Base-by-base conservation (phyloP, 345 rosid genomes). In the Kandelia obovata region DNA sequence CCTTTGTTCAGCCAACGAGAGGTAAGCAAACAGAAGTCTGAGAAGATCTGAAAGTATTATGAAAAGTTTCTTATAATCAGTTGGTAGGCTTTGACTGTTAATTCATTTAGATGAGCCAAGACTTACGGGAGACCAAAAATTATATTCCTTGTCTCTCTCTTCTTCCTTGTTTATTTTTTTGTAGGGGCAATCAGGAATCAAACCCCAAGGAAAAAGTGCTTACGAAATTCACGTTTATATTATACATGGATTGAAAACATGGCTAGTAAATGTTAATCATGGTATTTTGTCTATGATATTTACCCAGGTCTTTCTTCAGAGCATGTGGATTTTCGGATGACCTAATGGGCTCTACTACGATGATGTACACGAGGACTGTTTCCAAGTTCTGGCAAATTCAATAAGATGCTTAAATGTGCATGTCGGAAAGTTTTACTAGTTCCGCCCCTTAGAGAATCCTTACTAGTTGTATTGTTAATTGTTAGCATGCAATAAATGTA, bases 251-350 rank as follows among this genome's bases (percentile, higher is more conserved):
- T 55, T 39, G 35, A 21, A 75, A 71, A 34, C 47, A 10, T 46
- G 26, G 21, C 53, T 59, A 10, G n/a, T 39, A 21, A 63, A 15
- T 43, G 17, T 55, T 23, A 55, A 55, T 43, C 67, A 17, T 57
- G 51, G 57, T 74, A 3, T 13, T 31, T 74, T 3, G 27, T 28
- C 30, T 28, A n/a, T 31, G 27, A 27, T 19, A 55, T 64, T 74
- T 52, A 58, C 26, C 55, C 76, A 94, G 97, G 85, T 72, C 83
- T 59, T 92, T 95, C 86, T 95, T 95, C 69, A 65, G 83, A 78
- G 89, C 95, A 0, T 91, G 96, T 77, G 97, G 96, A 64, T 94
- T 91, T 84, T 86, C 85, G 70, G 89, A 84, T 68, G 99, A 95
- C 78, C 72, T 86, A 23, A 77, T 91, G 83, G 85, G 92, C 66